phyloP scores from a whole-genome alignment of 306 rosid genomes.

The Cucumis melo region DNA sequence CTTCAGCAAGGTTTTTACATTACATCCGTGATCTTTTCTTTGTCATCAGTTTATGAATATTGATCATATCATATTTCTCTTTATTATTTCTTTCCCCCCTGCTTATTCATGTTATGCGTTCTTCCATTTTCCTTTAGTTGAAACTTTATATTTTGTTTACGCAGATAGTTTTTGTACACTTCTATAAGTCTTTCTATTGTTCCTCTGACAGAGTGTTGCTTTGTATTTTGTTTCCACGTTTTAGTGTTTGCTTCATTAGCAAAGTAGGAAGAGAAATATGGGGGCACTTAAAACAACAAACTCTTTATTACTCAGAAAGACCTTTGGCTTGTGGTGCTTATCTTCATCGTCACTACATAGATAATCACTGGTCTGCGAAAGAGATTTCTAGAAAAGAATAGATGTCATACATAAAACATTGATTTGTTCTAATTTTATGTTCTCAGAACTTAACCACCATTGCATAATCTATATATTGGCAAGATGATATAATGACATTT shows the following conservation, averaged over 20 bases:
- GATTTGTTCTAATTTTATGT: background rate
- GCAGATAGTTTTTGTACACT: background rate
- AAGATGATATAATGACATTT: background rate
- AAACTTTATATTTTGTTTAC: background rate
- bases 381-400: background rate
- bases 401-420: background rate
- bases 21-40: background rate
- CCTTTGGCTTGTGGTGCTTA: background rate
- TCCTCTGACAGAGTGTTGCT: background rate
- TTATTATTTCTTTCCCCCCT: background rate
- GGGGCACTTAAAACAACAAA: background rate
- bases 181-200: background rate
- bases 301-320: background rate
- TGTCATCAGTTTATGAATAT: background rate
- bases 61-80: background rate
- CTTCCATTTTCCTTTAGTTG: background rate
- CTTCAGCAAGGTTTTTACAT: constrained; percentile 63
- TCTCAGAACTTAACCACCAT: background rate
- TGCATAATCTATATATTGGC: background rate
- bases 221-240: background rate
- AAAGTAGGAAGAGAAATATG: background rate
- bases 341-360: background rate
- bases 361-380: background rate
- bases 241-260: background rate
- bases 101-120: background rate